Evolutionary conservation across 2,329 filamentous ascomycete species (phyloP).

Genomic region (Monilinia aucupariae): DNA sequence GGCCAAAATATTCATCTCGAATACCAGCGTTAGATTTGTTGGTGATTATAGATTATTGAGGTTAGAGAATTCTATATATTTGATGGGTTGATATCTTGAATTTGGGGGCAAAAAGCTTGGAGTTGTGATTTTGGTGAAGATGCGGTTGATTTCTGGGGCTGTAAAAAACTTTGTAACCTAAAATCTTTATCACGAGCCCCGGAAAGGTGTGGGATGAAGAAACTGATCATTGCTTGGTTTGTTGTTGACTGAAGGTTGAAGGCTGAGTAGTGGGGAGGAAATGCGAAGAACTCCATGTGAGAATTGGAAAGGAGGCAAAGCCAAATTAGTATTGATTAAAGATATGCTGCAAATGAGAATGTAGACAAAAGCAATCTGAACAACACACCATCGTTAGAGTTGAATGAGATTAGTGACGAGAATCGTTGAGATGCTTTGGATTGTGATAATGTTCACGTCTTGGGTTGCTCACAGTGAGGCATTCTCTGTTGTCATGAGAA

Average conservation of each 20-base stretch:
- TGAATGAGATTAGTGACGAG: not conserved
- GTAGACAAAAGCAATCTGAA: not conserved
- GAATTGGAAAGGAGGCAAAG: not conserved
- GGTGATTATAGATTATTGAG: not conserved
- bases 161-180: not conserved
- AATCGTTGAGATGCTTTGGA: not conserved
- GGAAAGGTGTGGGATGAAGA: not conserved
- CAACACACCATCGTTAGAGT: not conserved
- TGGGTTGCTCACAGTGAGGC: not conserved
- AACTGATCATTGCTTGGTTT: not conserved
- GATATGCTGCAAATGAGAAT: not conserved
- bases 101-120: not conserved
- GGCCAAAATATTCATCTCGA: not conserved
- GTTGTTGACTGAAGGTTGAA: no score
- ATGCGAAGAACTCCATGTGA: not conserved
- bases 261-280: not conserved
- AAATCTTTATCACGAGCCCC: not conserved
- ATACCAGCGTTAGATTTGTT: not conserved
- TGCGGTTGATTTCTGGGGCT: not conserved
- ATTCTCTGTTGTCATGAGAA: not conserved
- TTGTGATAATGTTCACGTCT: not conserved
- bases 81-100: not conserved
- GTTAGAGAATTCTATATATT: not conserved
- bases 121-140: not conserved
- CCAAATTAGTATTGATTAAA: not conserved